phyloP scores from a whole-genome alignment of 495 filamentous ascomycete species.

The Talaromyces trachyspermus region DNA sequence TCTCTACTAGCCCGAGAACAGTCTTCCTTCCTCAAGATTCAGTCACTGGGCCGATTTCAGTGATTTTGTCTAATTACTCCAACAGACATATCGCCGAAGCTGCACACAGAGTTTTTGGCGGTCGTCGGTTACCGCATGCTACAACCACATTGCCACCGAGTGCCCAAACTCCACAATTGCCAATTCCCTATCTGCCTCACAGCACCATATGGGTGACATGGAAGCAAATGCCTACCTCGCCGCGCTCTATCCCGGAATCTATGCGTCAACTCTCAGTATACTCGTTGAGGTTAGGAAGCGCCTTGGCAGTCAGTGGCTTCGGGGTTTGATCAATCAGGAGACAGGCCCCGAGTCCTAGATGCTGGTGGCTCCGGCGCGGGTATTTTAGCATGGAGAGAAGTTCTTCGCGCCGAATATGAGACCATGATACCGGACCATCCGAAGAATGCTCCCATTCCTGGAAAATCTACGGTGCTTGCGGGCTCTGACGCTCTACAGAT shows the following conservation, averaged over 20 bases:
- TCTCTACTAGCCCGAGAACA: slow-evolving; percentile 60
- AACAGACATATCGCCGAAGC: slow-evolving; percentile 65
- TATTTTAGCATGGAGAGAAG: slow-evolving; percentile 74
- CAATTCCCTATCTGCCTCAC: slow-evolving; percentile 63
- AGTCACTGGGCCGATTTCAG: slow-evolving; percentile 59
- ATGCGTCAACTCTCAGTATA: slow-evolving; percentile 63
- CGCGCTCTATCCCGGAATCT: slow-evolving; percentile 71
- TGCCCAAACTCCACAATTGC: slow-evolving; percentile 52
- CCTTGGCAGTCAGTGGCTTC: slow-evolving; percentile 73
- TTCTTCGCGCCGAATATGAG: slow-evolving; percentile 74
- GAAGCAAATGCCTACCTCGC: slow-evolving; percentile 81
- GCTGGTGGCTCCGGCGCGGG: slow-evolving; percentile 79
- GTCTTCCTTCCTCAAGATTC: slow-evolving; percentile 57
- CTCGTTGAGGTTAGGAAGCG: slow-evolving; percentile 81
- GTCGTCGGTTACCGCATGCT: slow-evolving; percentile 64
- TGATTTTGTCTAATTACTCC: slow-evolving; percentile 56
- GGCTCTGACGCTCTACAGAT: slow-evolving; percentile 62
- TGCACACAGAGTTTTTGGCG: slow-evolving; percentile 67
- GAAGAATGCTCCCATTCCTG: slow-evolving; percentile 35
- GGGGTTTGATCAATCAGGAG: slow-evolving; percentile 54
- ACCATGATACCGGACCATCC: slow-evolving; percentile 44
- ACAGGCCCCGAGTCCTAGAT: slow-evolving; percentile 74
- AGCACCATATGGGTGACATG: slow-evolving; percentile 70
- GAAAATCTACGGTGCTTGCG: slow-evolving; percentile 54
- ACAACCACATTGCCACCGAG: slow-evolving; percentile 45